These are phyloP conservation scores for Pancytospora philotis DNA, from an alignment of 371 early-diverging fungal species.

Conservation along the genomic window DNA sequence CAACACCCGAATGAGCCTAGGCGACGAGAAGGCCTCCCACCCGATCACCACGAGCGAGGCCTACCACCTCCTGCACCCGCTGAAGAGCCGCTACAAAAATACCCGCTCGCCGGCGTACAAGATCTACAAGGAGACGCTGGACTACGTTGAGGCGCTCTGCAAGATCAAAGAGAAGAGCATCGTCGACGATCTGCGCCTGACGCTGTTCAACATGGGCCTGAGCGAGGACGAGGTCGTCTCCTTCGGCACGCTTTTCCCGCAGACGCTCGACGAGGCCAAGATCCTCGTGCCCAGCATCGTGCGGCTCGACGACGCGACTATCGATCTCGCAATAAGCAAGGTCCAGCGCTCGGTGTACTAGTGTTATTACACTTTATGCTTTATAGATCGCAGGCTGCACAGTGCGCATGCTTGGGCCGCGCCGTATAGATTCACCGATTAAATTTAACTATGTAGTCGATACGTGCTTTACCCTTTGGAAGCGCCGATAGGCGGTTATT, in stretches of 20 bases:
- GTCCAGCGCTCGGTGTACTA: conserved; percentile 1
- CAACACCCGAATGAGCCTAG: conserved; percentile 1
- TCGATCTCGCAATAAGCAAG: conserved; percentile 28
- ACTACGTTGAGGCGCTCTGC: conserved; percentile 42
- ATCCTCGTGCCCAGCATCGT: conserved; percentile 31
- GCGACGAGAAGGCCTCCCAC: conserved; percentile 17
- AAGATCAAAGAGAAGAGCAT: conserved; percentile 35
- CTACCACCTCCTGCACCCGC: conserved; percentile 22
- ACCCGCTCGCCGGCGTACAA: conserved; percentile 32
- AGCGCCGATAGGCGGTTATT: too few species aligned
- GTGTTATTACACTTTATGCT: too few species aligned
- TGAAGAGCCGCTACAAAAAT: conserved; percentile 34
- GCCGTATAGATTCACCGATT: too few species aligned
- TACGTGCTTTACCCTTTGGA: too few species aligned
- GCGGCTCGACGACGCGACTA: conserved; percentile 19
- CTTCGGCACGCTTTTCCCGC: conserved; percentile 45
- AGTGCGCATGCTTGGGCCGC: too few species aligned
- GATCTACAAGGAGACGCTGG: conserved; percentile 31
- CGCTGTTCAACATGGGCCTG: conserved; percentile 27
- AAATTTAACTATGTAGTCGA: too few species aligned
- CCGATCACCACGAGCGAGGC: conserved; percentile 40
- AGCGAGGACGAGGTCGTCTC: conserved; percentile 36
- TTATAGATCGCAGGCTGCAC: too few species aligned
- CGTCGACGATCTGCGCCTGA: conserved; percentile 34
- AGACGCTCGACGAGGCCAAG: conserved; percentile 48